Conservation (phyloP, 164 flowering plant genomes). For the Annona cherimola region DNA sequence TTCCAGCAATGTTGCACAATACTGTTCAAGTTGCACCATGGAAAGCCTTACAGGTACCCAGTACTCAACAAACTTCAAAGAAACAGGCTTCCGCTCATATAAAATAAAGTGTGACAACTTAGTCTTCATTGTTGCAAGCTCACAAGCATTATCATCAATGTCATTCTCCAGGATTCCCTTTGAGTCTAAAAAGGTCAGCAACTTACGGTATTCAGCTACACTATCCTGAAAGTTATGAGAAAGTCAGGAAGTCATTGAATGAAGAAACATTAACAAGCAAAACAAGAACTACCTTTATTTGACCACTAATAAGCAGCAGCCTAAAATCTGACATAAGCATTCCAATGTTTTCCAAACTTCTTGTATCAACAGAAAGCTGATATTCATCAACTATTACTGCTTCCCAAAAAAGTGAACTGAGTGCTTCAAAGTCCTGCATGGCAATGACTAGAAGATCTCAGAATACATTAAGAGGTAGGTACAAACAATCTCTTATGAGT, state of each 20-base stretch:
- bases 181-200: slow-evolving; percentile 48
- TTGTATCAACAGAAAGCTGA: slow-evolving; percentile 30
- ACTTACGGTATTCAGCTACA: slow-evolving; percentile 33
- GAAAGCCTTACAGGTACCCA: slow-evolving; percentile 88
- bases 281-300: slow-evolving; percentile 40
- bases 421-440: slow-evolving; percentile 55
- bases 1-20: slow-evolving; percentile 56
- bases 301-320: slow-evolving; percentile 49
- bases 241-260: slow-evolving; percentile 1
- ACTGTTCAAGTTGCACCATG: slow-evolving; percentile 81
- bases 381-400: slow-evolving; percentile 57
- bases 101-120: slow-evolving; percentile 33
- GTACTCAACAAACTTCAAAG: slow-evolving; percentile 65
- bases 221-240: slow-evolving; percentile 41
- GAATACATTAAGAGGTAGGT: background rate
- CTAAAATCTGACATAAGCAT: slow-evolving; percentile 34
- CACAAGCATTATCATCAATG: slow-evolving; percentile 24
- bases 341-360: slow-evolving; percentile 37
- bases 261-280: slow-evolving; percentile 4
- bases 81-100: slow-evolving; percentile 39
- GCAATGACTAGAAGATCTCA: background rate
- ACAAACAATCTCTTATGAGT: background rate
- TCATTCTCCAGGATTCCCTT: slow-evolving; percentile 13
- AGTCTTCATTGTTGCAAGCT: slow-evolving; percentile 35
- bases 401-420: slow-evolving; percentile 53